These are phyloP conservation scores for Blastocystis sp. DNA, from an alignment of 352 stramenopile species.

Conservation along the genomic window DNA sequence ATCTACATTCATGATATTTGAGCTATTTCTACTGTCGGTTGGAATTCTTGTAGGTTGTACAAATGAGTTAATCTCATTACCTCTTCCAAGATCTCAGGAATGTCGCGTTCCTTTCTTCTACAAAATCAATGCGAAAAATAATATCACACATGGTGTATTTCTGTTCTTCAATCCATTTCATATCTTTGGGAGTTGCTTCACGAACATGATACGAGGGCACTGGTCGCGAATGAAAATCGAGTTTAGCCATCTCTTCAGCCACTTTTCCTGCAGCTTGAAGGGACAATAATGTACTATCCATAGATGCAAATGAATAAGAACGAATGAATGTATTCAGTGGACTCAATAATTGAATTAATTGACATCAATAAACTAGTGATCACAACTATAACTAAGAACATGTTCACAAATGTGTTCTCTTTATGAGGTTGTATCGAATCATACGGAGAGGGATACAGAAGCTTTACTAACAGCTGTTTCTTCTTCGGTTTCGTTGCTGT, in stretches of 20 bases:
- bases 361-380: background rate
- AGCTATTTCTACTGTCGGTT: background rate
- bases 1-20: background rate
- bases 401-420: no score
- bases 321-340: background rate
- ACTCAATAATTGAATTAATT: background rate
- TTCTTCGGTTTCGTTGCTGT: conserved; percentile 21
- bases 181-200: background rate
- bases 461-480: background rate
- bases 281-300: background rate
- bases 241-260: background rate
- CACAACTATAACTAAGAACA: no score
- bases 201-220: background rate
- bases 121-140: background rate
- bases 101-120: conserved; percentile 7
- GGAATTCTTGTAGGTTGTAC: conserved; percentile 5
- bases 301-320: background rate
- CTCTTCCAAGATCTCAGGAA: conserved; percentile 9
- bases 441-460: no score
- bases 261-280: background rate
- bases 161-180: conserved; percentile 54
- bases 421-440: no score
- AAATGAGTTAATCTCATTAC: background rate
- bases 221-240: conserved; percentile 24
- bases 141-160: background rate